These are phyloP conservation scores for Diospyros kaki DNA, from an alignment of 148 eudicot species.

Conservation along the genomic window DNA sequence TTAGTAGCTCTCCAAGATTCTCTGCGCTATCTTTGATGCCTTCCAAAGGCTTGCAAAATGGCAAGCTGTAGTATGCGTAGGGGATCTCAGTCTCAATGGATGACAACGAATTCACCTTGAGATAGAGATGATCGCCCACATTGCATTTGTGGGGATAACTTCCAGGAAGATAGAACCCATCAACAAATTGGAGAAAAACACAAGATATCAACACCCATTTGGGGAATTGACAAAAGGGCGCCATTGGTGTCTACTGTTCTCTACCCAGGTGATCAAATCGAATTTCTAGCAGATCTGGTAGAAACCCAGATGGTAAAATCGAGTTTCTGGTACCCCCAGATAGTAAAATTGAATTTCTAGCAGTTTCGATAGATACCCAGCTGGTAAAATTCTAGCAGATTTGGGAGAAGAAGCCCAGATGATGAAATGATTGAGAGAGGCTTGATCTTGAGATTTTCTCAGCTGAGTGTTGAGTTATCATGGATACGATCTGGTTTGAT, in stretches of 20 bases:
- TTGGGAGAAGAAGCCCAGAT: background rate
- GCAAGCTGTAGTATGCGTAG: slow-evolving; percentile 1
- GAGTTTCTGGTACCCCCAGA: too few relatives aligned
- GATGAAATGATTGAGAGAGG: background rate
- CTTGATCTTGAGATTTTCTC: background rate
- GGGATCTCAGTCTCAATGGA: background rate
- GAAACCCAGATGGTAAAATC: too few relatives aligned
- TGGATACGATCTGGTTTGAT: background rate
- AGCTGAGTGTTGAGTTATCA: background rate
- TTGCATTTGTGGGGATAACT: background rate
- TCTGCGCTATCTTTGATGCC: background rate
- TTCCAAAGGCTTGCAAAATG: background rate
- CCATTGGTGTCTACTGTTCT: background rate
- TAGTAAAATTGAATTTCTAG: too few relatives aligned
- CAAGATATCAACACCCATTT: background rate
- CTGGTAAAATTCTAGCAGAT: too few relatives aligned
- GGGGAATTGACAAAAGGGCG: background rate
- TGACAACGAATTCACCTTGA: background rate
- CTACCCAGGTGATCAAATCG: too few relatives aligned
- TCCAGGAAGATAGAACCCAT: slow-evolving; percentile 2
- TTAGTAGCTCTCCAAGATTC: background rate
- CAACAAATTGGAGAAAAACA: background rate
- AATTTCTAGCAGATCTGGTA: background rate
- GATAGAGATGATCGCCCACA: background rate
- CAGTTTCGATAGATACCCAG: too few relatives aligned